Evolutionary conservation across 1,284 basidiomycete species (phyloP).

Genomic region (Fomitopsis schrenkii): DNA sequence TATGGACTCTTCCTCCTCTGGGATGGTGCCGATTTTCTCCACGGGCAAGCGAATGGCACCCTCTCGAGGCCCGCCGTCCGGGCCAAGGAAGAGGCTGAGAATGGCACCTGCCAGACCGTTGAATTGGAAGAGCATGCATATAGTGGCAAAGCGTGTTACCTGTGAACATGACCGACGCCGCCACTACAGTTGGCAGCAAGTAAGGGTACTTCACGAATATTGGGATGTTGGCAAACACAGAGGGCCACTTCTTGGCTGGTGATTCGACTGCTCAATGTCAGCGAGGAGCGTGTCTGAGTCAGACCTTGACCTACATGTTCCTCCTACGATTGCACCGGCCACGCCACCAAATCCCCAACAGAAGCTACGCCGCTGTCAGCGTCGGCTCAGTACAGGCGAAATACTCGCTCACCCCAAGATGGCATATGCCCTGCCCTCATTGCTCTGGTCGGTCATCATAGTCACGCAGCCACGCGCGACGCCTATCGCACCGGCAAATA

Average conservation of each 20-base stretch:
- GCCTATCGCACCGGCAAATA: slow-evolving; percentile 94
- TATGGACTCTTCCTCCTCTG: slow-evolving; percentile 55
- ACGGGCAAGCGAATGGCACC: slow-evolving; percentile 77
- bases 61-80: slow-evolving; percentile 84
- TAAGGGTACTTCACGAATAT: slow-evolving; percentile 88
- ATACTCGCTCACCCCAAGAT: slow-evolving; percentile 69
- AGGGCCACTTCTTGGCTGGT: slow-evolving; percentile 84
- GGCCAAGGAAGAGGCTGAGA: slow-evolving; percentile 84
- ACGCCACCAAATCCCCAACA: slow-evolving; percentile 97
- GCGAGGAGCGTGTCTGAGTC: slow-evolving; percentile 2
- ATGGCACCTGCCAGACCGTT: slow-evolving; percentile 57
- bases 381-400: neutral
- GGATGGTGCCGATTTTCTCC: slow-evolving; percentile 66
- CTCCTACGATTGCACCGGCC: slow-evolving; percentile 83
- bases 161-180: slow-evolving; percentile 67
- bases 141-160: slow-evolving; percentile 37
- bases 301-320: slow-evolving; percentile 58
- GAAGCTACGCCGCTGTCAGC: slow-evolving; percentile 40
- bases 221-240: slow-evolving; percentile 57
- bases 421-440: slow-evolving; percentile 92
- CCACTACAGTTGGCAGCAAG: slow-evolving; percentile 84
- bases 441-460: slow-evolving; percentile 85
- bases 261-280: slow-evolving; percentile 59
- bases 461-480: slow-evolving; percentile 89
- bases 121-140: neutral